Percentiles rank a stretch among this genome's conserved stretches.
Evolutionary conservation across 345 rosid genomes (phyloP).

Genomic region (Litchi chinensis): DNA sequence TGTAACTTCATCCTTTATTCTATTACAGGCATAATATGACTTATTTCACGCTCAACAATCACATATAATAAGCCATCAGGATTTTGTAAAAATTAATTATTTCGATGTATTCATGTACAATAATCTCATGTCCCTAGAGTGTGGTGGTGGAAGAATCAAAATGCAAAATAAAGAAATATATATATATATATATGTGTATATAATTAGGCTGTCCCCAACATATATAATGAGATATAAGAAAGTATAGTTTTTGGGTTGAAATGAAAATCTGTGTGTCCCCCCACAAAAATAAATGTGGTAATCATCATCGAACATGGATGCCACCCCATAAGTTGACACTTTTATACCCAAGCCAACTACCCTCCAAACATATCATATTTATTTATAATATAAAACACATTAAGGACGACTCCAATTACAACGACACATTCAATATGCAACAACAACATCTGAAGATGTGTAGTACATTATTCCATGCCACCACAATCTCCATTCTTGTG

Average conservation of each 20-base stretch:
- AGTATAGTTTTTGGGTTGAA: not conserved
- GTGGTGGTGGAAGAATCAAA: too few species aligned
- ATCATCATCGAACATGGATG: slow-evolving; percentile 59
- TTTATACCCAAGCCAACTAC: slow-evolving; percentile 3
- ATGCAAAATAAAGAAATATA: not conserved
- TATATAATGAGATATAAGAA: slow-evolving; percentile 10
- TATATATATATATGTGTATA: too few species aligned
- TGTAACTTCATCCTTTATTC: too few species aligned
- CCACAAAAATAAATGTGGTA: slow-evolving; percentile 44
- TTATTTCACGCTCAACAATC: too few species aligned
- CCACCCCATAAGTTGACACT: slow-evolving; percentile 29
- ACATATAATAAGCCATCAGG: too few species aligned
- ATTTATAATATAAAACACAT: not conserved
- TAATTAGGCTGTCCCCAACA: not conserved
- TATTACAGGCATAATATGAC: too few species aligned
- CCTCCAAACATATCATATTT: not conserved
- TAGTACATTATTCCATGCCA: not conserved
- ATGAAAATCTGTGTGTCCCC: not conserved
- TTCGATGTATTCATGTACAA: too few species aligned
- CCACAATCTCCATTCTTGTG: slow-evolving; percentile 14
- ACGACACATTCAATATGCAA: not conserved
- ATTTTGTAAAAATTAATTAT: too few species aligned
- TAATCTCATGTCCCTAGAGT: too few species aligned
- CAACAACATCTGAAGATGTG: not conserved
- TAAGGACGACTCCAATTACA: not conserved